A percentile compares a stretch with the other conserved stretches of the same genome.
These are phyloP conservation scores for Colletotrichum orchidophilum DNA, from an alignment of 2,329 filamentous ascomycete species.

Conservation along the genomic window DNA sequence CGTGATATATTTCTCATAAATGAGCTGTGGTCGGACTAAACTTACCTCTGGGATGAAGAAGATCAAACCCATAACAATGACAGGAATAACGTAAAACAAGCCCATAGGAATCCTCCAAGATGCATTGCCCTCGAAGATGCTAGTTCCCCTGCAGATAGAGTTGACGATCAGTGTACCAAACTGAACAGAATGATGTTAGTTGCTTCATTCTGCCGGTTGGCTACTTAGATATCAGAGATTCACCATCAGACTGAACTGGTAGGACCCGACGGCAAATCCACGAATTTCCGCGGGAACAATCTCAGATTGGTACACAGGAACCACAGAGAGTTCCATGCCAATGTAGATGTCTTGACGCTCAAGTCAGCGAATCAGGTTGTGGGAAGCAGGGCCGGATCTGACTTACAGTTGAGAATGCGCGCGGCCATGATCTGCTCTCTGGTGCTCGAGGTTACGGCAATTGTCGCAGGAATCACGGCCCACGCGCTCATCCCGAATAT, in stretches of 20 bases:
- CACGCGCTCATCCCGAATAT: constrained; percentile 50
- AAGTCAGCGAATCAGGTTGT: neutral
- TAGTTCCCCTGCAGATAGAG: constrained; percentile 43
- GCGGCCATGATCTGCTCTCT: constrained; percentile 46
- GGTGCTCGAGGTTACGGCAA: constrained; percentile 43
- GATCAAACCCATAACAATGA: constrained; percentile 39
- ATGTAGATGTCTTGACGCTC: constrained; percentile 43
- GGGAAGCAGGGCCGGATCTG: neutral
- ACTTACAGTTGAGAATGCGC: constrained; percentile 45
- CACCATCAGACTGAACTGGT: constrained; percentile 45
- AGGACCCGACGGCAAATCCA: constrained; percentile 46
- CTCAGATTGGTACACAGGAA: constrained; percentile 49
- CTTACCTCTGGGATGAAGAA: constrained; percentile 42
- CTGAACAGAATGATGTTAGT: neutral
- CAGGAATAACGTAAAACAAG: constrained; percentile 45
- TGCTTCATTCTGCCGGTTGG: neutral
- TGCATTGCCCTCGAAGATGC: constrained; percentile 40
- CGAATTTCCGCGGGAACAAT: constrained; percentile 42
- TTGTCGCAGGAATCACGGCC: constrained; percentile 44
- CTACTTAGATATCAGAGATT: neutral
- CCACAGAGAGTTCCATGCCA: constrained; percentile 50
- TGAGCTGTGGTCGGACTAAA: neutral
- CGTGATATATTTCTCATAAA: neutral
- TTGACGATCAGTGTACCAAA: constrained; percentile 41
- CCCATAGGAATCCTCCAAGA: constrained; percentile 47